A percentile compares a stretch with the other conserved stretches of the same genome.
Conservation (phyloP, 1,139 yeast species). For the Debaryomyces udenii region DNA sequence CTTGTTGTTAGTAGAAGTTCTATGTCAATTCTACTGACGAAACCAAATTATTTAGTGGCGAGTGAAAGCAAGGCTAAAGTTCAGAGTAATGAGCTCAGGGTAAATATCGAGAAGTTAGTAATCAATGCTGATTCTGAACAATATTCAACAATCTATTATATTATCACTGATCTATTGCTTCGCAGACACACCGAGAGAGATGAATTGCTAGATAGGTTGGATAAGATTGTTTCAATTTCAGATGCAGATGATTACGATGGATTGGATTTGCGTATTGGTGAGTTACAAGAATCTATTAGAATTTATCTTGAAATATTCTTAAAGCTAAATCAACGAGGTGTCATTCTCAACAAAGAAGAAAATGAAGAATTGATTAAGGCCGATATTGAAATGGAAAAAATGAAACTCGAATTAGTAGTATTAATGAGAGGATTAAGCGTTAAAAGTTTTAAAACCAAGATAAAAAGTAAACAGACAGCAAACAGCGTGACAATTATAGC, state of each 20-base stretch:
- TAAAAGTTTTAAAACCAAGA: constrained; percentile 42
- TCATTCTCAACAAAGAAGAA: constrained; percentile 27
- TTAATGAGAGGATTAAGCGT: constrained; percentile 69
- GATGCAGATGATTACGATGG: constrained; percentile 66
- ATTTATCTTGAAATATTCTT: constrained; percentile 48
- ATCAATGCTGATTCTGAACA: constrained; percentile 75
- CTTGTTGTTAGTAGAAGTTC: constrained; percentile 67
- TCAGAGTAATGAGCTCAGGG: constrained; percentile 37
- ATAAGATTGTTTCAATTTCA: constrained; percentile 67
- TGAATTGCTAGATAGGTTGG: constrained; percentile 59
- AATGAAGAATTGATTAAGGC: constrained; percentile 38
- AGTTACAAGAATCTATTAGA: constrained; percentile 59
- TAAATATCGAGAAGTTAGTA: constrained; percentile 71
- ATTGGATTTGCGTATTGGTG: constrained; percentile 53
- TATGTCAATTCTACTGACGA: constrained; percentile 60
- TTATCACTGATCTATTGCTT: constrained; percentile 65
- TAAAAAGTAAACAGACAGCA: constrained; percentile 24
- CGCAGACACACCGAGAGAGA: constrained; percentile 66
- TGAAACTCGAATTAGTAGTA: constrained; percentile 60
- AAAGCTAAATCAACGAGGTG: constrained; percentile 39
- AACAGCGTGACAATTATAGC: constrained; percentile 44
- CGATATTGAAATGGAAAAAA: constrained; percentile 60
- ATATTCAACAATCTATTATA: constrained; percentile 65
- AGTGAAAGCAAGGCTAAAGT: constrained; percentile 16
- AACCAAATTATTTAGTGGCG: constrained; percentile 64